Percentiles rank a stretch among this genome's conserved stretches.
phyloP scores from a whole-genome alignment of 129 eudicot genomes.

The Artemisia tridentata region DNA sequence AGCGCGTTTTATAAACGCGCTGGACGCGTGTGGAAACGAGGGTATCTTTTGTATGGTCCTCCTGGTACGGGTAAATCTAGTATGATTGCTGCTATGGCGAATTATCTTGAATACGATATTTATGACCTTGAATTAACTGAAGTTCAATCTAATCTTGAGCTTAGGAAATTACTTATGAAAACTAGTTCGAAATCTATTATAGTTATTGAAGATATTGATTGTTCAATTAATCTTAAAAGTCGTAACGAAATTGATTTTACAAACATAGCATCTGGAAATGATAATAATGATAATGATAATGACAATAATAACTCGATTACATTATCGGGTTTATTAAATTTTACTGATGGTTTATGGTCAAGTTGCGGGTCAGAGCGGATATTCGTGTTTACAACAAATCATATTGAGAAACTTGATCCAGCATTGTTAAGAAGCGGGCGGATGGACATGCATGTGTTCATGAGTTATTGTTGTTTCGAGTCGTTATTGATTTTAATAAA shows the following conservation, averaged over 20 bases:
- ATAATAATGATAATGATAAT: slow-evolving; percentile 25
- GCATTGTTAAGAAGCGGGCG: slow-evolving; percentile 93
- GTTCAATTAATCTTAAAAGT: too few species aligned
- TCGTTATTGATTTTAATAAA: slow-evolving; percentile 62
- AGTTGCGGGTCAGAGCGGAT: slow-evolving; percentile 92
- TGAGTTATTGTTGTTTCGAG: slow-evolving; percentile 65
- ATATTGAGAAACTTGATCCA: slow-evolving; percentile 87
- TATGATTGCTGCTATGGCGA: slow-evolving; percentile 98
- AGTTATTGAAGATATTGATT: too few species aligned
- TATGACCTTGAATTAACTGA: too few species aligned
- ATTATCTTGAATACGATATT: slow-evolving; percentile 66
- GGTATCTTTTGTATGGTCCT: slow-evolving; percentile 79
- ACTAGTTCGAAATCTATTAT: too few species aligned
- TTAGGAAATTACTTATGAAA: too few species aligned
- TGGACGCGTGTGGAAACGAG: slow-evolving; percentile 96
- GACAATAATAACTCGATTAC: slow-evolving; percentile 53
- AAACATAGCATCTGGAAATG: neutral
- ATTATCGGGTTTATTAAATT: slow-evolving; percentile 76
- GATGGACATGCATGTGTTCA: slow-evolving; percentile 92
- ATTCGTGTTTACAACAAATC: slow-evolving; percentile 92
- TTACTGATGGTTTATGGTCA: slow-evolving; percentile 95
- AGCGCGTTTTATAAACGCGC: slow-evolving; percentile 63
- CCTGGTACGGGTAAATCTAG: slow-evolving; percentile 98
- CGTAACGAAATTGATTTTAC: too few species aligned
- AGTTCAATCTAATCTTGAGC: too few species aligned